Evolutionary conservation across 352 stramenopile genomes (phyloP).

Genomic region (Globisporangium heterothallicum): DNA sequence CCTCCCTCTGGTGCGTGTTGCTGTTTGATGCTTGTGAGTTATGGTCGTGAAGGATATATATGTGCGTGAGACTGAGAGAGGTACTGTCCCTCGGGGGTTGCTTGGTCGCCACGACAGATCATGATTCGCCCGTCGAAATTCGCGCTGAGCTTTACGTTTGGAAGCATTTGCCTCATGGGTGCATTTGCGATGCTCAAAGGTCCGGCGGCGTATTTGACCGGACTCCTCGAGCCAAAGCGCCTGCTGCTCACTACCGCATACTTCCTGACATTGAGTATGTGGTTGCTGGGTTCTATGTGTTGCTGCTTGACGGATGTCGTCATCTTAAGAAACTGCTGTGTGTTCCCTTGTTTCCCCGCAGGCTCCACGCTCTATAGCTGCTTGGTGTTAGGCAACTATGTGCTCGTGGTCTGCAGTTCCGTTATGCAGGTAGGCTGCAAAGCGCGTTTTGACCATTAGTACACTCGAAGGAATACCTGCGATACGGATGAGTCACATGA

Average conservation of each 20-base stretch:
- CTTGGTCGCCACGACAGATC: no score
- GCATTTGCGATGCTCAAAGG: constrained; percentile 78
- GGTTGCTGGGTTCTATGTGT: background rate
- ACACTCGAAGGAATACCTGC: no score
- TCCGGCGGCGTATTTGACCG: constrained; percentile 42
- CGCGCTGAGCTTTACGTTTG: constrained; percentile 75
- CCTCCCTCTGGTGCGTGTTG: constrained; percentile 42
- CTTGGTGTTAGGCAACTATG: constrained; percentile 76
- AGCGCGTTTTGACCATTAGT: no score
- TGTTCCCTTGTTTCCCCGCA: constrained; percentile 5
- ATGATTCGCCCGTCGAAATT: constrained; percentile 82
- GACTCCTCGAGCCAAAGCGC: constrained; percentile 56
- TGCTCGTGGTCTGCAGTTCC: constrained; percentile 78
- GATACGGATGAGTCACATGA: no score
- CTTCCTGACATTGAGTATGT: constrained; percentile 60
- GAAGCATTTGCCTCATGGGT: constrained; percentile 69
- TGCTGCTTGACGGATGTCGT: background rate
- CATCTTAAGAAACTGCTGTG: background rate
- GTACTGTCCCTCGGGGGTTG: no score
- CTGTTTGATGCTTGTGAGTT: background rate
- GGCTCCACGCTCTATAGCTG: constrained; percentile 76
- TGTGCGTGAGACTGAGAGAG: no score
- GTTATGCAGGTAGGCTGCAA: constrained; percentile 37
- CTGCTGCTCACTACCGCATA: constrained; percentile 65
- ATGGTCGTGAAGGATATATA: background rate